phyloP scores from a whole-genome alignment of 2,329 filamentous ascomycete genomes.

The Claviceps spartinae region DNA sequence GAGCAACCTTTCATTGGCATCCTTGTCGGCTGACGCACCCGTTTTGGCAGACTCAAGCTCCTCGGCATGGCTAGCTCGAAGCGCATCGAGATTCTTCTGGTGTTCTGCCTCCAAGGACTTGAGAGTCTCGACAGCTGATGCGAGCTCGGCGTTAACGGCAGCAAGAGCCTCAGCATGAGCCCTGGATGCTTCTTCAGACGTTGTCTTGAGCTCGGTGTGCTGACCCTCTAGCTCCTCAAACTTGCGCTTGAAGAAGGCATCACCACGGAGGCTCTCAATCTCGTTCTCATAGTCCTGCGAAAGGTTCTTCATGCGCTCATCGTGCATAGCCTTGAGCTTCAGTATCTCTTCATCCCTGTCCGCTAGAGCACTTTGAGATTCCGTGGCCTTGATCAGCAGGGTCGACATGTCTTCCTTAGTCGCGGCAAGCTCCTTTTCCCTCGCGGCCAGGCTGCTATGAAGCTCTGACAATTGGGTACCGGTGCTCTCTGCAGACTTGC shows the following conservation, averaged over 20 bases:
- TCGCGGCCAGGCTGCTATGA: constrained; percentile 25
- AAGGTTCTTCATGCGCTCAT: constrained; percentile 43
- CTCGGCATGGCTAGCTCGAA: constrained; percentile 44
- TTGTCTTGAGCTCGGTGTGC: constrained; percentile 35
- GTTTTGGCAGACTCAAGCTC: constrained; percentile 44
- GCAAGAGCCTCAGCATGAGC: constrained; percentile 29
- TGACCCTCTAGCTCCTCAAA: constrained; percentile 46
- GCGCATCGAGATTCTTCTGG: constrained; percentile 38
- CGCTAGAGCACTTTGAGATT: constrained; percentile 30
- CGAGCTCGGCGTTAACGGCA: constrained; percentile 29
- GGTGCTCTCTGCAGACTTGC: constrained; percentile 29
- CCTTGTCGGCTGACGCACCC: constrained; percentile 33
- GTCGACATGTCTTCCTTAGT: constrained; percentile 27
- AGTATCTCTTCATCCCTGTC: constrained; percentile 36
- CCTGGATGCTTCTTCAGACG: constrained; percentile 22
- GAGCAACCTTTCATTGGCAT: constrained; percentile 35
- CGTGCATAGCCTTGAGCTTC: constrained; percentile 41
- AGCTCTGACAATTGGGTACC: constrained; percentile 25
- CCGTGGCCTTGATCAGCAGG: constrained; percentile 35
- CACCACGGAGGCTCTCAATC: constrained; percentile 48
- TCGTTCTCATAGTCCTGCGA: constrained; percentile 51
- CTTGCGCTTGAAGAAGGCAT: constrained; percentile 51
- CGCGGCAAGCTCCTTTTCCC: constrained; percentile 32
- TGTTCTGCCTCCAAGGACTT: constrained; percentile 39
- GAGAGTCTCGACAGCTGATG: constrained; percentile 30